These are phyloP conservation scores for Zoysia matrella DNA, from an alignment of 202 grass and related monocot species.

Conservation along the genomic window DNA sequence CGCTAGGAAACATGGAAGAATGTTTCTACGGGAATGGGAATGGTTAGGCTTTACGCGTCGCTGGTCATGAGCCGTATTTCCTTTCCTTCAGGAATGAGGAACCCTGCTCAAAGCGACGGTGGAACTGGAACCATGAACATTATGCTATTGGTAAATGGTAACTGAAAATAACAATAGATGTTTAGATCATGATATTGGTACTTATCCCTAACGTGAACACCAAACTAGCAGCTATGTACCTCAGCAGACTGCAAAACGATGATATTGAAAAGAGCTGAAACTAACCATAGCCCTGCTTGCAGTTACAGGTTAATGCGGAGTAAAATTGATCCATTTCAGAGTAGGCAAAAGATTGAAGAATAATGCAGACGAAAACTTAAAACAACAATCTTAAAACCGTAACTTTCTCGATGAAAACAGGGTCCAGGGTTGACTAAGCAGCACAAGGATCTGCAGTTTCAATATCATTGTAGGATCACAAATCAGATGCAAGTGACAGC, in stretches of 20 bases:
- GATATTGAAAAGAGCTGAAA: too few relatives aligned
- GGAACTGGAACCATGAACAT: slow-evolving; percentile 11
- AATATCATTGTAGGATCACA: neutral
- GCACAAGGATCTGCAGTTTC: neutral
- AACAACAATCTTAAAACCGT: neutral
- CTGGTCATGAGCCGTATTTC: neutral
- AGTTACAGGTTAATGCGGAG: neutral
- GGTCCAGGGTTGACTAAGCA: neutral
- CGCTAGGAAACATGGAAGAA: neutral
- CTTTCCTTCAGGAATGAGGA: neutral
- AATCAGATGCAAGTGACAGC: slow-evolving; percentile 16
- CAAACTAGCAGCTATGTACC: neutral
- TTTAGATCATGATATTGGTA: neutral
- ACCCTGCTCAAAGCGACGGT: neutral
- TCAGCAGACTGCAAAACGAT: neutral
- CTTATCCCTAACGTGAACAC: neutral
- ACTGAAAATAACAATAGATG: neutral
- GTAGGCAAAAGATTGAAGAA: neutral
- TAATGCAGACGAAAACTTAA: neutral
- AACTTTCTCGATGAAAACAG: neutral
- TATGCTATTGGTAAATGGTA: neutral
- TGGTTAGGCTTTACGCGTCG: neutral
- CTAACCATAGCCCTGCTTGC: neutral
- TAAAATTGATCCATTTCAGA: neutral
- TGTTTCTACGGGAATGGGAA: neutral